These are phyloP conservation scores for Ogataea saltuana DNA, from an alignment of 805 yeast genomes.

Conservation along the genomic window DNA sequence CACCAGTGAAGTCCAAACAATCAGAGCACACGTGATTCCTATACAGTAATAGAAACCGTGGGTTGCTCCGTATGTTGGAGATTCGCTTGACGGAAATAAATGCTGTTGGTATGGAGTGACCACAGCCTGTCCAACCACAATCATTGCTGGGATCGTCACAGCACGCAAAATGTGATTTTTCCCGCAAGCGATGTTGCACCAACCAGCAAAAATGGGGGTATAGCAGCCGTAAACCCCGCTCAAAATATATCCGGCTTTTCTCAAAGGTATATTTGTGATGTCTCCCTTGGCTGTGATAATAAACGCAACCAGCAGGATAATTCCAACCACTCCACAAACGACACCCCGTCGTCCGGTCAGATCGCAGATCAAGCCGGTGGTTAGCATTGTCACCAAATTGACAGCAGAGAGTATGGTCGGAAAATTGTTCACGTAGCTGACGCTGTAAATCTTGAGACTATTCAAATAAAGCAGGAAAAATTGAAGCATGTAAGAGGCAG, in stretches of 20 bases:
- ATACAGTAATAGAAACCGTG: constrained; percentile 31
- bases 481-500: constrained; percentile 29
- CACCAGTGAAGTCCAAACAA: constrained; percentile 26
- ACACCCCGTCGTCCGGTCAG: constrained; percentile 25
- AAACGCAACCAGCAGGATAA: constrained; percentile 42
- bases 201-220: constrained; percentile 59
- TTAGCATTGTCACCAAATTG: constrained; percentile 48
- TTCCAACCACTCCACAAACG: constrained; percentile 47
- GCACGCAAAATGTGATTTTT: constrained; percentile 30
- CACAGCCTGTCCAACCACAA: constrained; percentile 28
- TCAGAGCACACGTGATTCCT: constrained; percentile 26
- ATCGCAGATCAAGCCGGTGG: constrained; percentile 33
- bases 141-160: constrained; percentile 29
- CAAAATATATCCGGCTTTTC: constrained; percentile 28
- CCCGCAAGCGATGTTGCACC: constrained; percentile 60
- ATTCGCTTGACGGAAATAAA: constrained; percentile 35
- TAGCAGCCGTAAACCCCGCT: constrained; percentile 44
- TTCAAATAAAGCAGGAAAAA: constrained; percentile 39
- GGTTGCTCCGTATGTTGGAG: constrained; percentile 32
- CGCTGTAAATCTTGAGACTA: constrained; percentile 46
- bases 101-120: constrained; percentile 34
- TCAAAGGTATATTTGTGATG: constrained; percentile 17
- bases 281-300: constrained; percentile 23
- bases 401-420: constrained; percentile 59
- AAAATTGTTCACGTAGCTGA: constrained; percentile 48